Percentiles rank a stretch among this genome's conserved stretches.
Evolutionary conservation across 2,329 filamentous ascomycete genomes (phyloP).

Genomic region (Trichoderma aggressivum): DNA sequence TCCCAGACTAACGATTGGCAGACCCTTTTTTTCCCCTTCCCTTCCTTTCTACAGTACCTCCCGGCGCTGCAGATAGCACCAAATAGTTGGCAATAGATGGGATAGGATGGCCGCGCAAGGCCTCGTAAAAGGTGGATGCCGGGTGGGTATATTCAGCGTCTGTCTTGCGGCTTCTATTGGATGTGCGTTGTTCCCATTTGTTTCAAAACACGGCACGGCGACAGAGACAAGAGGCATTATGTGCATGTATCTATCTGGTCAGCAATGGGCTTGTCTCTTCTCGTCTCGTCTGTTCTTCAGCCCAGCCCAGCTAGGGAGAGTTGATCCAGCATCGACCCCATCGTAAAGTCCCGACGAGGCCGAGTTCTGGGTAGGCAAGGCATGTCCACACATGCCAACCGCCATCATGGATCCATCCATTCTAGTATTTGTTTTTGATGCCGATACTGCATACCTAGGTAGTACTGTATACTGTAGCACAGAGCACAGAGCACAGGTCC

Average conservation of each 20-base stretch:
- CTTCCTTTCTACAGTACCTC: not conserved
- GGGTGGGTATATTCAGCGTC: not conserved
- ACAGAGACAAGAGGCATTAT: not conserved
- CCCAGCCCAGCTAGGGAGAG: no score
- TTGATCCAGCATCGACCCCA: not conserved
- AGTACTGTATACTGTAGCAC: no score
- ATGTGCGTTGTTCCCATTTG: not conserved
- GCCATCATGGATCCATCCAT: no score
- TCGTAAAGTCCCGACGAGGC: not conserved
- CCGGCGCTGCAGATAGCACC: not conserved
- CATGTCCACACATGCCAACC: not conserved
- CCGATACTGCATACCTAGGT: no score
- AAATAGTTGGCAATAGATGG: not conserved
- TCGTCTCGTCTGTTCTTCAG: not conserved
- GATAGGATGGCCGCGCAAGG: not conserved
- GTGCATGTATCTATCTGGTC: no score
- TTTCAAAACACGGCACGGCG: conserved; percentile 3
- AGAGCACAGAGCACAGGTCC: not conserved
- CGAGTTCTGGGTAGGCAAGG: not conserved
- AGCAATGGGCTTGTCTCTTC: not conserved
- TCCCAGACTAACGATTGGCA: not conserved
- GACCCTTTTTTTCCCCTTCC: not conserved
- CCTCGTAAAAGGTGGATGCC: conserved; percentile 7
- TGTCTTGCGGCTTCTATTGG: not conserved
- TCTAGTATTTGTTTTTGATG: no score